Evolutionary conservation across 2,329 filamentous ascomycete genomes (phyloP), one percentile per base, ranked within the genome.

Genomic region (Talaromyces marneffei): DNA sequence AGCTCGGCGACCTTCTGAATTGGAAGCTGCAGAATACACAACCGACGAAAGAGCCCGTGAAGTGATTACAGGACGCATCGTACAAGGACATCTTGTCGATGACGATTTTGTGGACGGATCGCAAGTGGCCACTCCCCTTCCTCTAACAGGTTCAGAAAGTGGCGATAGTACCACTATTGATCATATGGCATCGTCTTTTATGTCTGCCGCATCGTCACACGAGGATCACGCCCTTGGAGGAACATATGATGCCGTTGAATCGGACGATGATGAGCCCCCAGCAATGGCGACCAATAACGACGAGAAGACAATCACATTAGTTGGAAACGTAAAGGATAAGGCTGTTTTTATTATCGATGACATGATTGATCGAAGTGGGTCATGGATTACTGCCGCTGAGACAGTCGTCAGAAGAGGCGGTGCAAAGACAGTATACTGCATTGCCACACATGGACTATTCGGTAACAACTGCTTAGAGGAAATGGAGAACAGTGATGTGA

Each of bases 351-450:
- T 99, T 64, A 90, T 99, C 55, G 94, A 99, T 74, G 94, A 99
- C 74, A 97, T 99, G 90, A 97, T 99, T 71, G 94, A 99, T 78
- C 97, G 96, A 79, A 87, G 92, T 9, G 91, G 89, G 14, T 96
- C 91, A 6, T 99, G 94, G 94, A 95, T 99, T 67, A 93, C 93
- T 5, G 94, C 94, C 6, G 94, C 94, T 12, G 94, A 99, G 80
- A 96, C 92, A 1, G 93, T 96, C 2, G 90, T 96, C 58, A 97
- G 97, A 81, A 86, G 89, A 65, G 95, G 94, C 66, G 85, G 86
- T 48, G 94, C 94, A 1, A 96, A 90, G 68, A 94, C 90, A 76
- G 94, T 99, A 37, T 97, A 96, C 77, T 96, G 92, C 81, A 96
- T 99, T 79, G 94, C 93, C 7, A 97, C 94, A 0, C 94, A 99